Evolutionary conservation across 352 stramenopile genomes (phyloP), one percentile per base, ranked within the genome.

Genomic region (Phytophthora pisi): DNA sequence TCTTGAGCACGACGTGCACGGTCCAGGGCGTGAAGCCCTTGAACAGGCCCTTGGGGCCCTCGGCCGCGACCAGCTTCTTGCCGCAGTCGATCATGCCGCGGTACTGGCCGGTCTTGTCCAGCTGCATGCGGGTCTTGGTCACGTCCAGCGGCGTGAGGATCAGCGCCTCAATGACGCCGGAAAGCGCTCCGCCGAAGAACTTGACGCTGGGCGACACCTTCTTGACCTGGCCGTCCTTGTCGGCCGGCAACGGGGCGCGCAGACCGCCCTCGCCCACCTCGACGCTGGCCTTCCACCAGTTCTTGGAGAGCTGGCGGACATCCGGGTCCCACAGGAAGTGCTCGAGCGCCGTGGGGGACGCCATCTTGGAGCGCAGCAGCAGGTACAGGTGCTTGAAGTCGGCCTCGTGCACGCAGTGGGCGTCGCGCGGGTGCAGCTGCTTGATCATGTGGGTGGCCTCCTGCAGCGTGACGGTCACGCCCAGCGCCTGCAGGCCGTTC

Each of bases 11-110:
- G 46, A 96, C 43, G 77, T 97, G 89, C 51, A 91, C 92, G 2
- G 88, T 95, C 86, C 90, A 97, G 4, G 90, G 90, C 24, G 78
- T 91, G 56, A 97, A 93, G 51, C 90, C 90, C 73, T 97, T 97
- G 72, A 86, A 97, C 34, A 97, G 68, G 0, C 82, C 89, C 53
- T 82, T 83, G 11, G 82, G 75, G 3, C 90, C 90, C 68, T 97
- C 90, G 0, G 88, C 86, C 16, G 62, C 63, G 38, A 93, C 77
- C 6, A 96, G 88, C 67, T 94, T 90, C 73, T 91, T 86, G 40
- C 88, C 79, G 64, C 84, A 93, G 75, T 96, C 82, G 15, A 97
- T 15, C 78, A 97, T 94, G 63, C 89, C 89, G 5, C 81, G 87
- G 79, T 97, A 97, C 61, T 95, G 78, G 16, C 85, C 86, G 0